A percentile compares a stretch with the other conserved stretches of the same genome.
Evolutionary conservation across 495 filamentous ascomycete genomes (phyloP).

Genomic region (Xylaria longipes): DNA sequence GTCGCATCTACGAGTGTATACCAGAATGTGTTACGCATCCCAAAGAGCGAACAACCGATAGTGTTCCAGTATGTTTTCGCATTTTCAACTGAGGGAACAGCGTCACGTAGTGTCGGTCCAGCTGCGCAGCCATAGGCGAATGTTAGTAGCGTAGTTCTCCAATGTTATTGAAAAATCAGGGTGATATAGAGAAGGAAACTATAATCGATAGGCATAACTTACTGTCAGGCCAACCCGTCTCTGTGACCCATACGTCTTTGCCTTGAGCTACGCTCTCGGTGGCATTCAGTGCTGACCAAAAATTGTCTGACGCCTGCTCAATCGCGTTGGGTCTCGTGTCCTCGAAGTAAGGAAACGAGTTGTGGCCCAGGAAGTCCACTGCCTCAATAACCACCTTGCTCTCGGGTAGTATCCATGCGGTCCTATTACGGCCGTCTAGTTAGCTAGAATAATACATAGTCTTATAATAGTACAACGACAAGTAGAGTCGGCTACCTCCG

Average conservation of each 20-base stretch:
- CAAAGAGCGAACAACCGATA: slow-evolving; percentile 70
- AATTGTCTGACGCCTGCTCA: slow-evolving; percentile 60
- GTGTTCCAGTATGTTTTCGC: slow-evolving; percentile 74
- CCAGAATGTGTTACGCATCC: slow-evolving; percentile 69
- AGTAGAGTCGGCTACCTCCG: background rate
- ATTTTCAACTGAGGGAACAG: slow-evolving; percentile 65
- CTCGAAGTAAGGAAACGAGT: slow-evolving; percentile 72
- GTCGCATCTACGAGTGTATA: slow-evolving; percentile 69
- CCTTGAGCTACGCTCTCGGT: slow-evolving; percentile 62
- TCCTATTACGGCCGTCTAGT: slow-evolving; percentile 62
- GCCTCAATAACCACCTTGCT: slow-evolving; percentile 67
- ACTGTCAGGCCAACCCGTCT: slow-evolving; percentile 79
- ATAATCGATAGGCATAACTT: slow-evolving; percentile 45
- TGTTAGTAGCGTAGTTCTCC: slow-evolving; percentile 6
- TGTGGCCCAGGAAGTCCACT: slow-evolving; percentile 73
- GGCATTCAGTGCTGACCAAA: slow-evolving; percentile 60
- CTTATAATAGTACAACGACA: background rate
- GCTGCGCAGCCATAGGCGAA: background rate
- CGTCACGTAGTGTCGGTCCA: slow-evolving; percentile 62
- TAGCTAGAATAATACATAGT: background rate
- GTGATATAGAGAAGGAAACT: background rate
- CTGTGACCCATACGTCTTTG: slow-evolving; percentile 79
- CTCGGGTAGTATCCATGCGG: slow-evolving; percentile 70
- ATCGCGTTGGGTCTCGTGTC: slow-evolving; percentile 68
- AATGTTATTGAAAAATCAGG: background rate